These are phyloP conservation scores for Blastomyces silverae DNA, from an alignment of 2,329 filamentous ascomycete species.

Conservation along the genomic window DNA sequence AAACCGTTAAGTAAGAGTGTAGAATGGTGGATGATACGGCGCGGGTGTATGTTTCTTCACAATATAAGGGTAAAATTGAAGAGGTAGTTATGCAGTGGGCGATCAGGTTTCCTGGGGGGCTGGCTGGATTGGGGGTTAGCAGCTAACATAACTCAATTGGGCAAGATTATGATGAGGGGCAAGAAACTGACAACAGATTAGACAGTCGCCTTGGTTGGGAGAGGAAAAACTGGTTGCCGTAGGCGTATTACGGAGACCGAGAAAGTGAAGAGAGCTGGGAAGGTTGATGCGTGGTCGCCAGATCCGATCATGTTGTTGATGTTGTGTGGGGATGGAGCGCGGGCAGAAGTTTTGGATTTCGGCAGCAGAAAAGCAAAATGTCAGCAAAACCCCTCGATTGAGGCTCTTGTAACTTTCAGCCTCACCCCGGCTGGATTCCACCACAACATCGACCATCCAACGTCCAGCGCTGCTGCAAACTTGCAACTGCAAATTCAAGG, in stretches of 20 bases:
- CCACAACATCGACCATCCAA: not conserved
- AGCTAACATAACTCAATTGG: not conserved
- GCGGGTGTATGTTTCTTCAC: not conserved
- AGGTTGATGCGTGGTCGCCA: not conserved
- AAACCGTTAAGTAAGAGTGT: not conserved
- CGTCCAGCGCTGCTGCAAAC: not conserved
- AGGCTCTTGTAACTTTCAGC: not conserved
- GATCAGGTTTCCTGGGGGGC: not conserved
- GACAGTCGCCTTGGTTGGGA: not conserved
- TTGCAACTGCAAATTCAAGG: not conserved
- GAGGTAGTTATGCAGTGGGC: not conserved
- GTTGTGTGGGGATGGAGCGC: conserved; percentile 7
- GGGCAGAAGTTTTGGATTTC: not conserved
- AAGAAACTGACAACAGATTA: not conserved
- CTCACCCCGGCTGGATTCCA: not conserved
- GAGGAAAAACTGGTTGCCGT: not conserved
- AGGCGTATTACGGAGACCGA: not conserved
- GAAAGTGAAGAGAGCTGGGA: not conserved
- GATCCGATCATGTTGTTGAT: not conserved
- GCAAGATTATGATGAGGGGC: not conserved
- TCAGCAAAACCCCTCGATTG: conserved; percentile 10
- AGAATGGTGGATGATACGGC: not conserved
- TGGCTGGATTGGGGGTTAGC: not conserved
- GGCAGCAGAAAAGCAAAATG: not conserved
- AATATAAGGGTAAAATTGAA: conserved; percentile 1